phyloP scores from a whole-genome alignment of 371 early-diverging fungal species.

The Circinella umbellata region DNA sequence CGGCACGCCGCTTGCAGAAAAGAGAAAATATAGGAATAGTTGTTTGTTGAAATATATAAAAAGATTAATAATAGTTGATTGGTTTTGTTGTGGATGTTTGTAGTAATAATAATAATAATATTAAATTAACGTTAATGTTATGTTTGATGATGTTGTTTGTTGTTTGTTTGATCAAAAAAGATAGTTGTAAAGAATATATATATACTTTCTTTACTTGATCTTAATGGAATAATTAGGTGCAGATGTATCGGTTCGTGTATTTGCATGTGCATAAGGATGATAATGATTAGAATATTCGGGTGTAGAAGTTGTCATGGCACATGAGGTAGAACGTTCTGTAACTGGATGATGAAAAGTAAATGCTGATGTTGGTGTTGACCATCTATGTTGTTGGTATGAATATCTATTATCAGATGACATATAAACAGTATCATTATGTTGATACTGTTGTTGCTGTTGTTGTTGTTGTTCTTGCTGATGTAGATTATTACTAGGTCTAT shows the following conservation, averaged over 20 bases:
- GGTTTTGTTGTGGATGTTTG: too few relatives aligned
- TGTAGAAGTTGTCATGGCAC: conserved; percentile 7
- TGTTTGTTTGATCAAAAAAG: background rate
- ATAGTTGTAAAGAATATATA: background rate
- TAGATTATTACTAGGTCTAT: conserved; percentile 12
- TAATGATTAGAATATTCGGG: conserved; percentile 3
- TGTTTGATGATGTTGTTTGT: background rate
- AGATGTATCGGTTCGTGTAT: background rate
- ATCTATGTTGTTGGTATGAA: conserved; percentile 15
- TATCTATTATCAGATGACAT: conserved; percentile 3
- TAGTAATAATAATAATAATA: too few relatives aligned
- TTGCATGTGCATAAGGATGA: conserved; percentile 13
- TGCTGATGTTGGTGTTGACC: conserved; percentile 13
- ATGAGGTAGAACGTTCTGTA: conserved; percentile 10
- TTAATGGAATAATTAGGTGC: conserved; percentile 1
- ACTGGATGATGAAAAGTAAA: conserved; percentile 15
- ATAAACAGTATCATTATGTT: background rate
- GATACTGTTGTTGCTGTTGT: conserved; percentile 4
- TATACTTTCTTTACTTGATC: conserved; percentile 2
- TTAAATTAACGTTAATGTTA: too few relatives aligned
- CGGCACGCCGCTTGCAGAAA: conserved; percentile 7
- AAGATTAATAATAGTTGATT: background rate
- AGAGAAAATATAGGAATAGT: background rate
- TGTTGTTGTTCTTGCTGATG: conserved; percentile 3
- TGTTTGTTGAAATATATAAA: background rate